Conservation (phyloP, 257 asterid genomes). For the Solanum chaucha region DNA sequence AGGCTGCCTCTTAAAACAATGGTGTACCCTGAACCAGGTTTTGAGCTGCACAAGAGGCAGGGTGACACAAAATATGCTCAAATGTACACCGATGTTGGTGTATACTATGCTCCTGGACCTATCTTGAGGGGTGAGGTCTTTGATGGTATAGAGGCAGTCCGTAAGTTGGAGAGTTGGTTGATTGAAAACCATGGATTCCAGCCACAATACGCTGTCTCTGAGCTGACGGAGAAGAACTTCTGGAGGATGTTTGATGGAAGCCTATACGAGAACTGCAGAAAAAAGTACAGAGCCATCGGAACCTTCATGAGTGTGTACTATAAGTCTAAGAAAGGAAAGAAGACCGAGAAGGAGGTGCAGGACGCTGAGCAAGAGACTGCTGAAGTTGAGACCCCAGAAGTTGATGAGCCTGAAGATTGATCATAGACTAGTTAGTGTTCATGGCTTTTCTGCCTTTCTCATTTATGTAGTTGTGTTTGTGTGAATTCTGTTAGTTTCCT, state of each 20-base stretch:
- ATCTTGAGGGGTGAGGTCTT: slow-evolving; percentile 87
- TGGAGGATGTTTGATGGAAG: slow-evolving; percentile 98
- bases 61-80: slow-evolving; percentile 83
- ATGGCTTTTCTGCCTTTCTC: neutral
- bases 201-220: slow-evolving; percentile 94
- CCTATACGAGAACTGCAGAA: slow-evolving; percentile 76
- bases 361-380: slow-evolving; percentile 93
- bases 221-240: slow-evolving; percentile 77
- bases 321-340: slow-evolving; percentile 91
- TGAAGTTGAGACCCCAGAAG: slow-evolving; percentile 24
- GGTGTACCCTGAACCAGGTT: slow-evolving; percentile 93
- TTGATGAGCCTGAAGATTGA: slow-evolving; percentile 19
- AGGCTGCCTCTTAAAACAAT: slow-evolving; percentile 77
- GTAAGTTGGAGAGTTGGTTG: slow-evolving; percentile 73
- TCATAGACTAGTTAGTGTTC: neutral
- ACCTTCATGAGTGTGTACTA: slow-evolving; percentile 96
- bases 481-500: neutral
- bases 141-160: slow-evolving; percentile 79
- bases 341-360: slow-evolving; percentile 96
- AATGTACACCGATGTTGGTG: slow-evolving; percentile 94
- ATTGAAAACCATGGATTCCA: slow-evolving; percentile 90
- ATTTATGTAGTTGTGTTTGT: neutral
- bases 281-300: slow-evolving; percentile 75
- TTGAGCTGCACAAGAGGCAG: slow-evolving; percentile 75
- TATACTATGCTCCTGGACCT: slow-evolving; percentile 88